Conservation (phyloP, 371 early-diverging fungal genomes). For the Mortierella sp. region DNA sequence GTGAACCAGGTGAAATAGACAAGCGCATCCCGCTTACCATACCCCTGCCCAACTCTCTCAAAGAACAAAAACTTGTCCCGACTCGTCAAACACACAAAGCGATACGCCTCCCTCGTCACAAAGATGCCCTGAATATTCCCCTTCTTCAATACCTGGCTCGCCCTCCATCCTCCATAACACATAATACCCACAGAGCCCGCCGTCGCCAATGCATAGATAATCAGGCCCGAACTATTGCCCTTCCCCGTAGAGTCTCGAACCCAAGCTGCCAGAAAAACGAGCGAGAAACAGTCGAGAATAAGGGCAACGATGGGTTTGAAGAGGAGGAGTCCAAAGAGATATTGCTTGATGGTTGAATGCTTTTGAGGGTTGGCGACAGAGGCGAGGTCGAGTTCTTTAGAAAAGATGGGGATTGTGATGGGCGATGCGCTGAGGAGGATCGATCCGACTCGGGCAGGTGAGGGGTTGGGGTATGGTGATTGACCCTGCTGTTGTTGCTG, state of each 20-base stretch:
- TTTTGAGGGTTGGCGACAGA: slow-evolving; percentile 49
- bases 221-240: slow-evolving; percentile 28
- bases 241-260: slow-evolving; percentile 30
- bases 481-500: neutral
- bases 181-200: slow-evolving; percentile 28
- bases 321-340: slow-evolving; percentile 50
- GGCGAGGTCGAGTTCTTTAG: slow-evolving; percentile 47
- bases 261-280: slow-evolving; percentile 36
- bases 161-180: slow-evolving; percentile 46
- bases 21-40: slow-evolving; percentile 43
- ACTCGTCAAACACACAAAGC: slow-evolving; percentile 41
- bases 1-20: slow-evolving; percentile 55
- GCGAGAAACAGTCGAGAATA: slow-evolving; percentile 42
- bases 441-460: slow-evolving; percentile 40
- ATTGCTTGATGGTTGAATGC: slow-evolving; percentile 41
- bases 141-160: slow-evolving; percentile 29
- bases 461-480: slow-evolving; percentile 17
- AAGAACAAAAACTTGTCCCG: slow-evolving; percentile 52
- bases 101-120: slow-evolving; percentile 53
- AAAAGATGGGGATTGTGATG: slow-evolving; percentile 44
- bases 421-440: slow-evolving; percentile 34
- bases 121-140: slow-evolving; percentile 47
- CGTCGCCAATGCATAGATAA: slow-evolving; percentile 39
- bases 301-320: slow-evolving; percentile 42
- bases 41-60: slow-evolving; percentile 48